phyloP scores from a whole-genome alignment of 1,284 basidiomycete species.

The Meira miltonrushii region DNA sequence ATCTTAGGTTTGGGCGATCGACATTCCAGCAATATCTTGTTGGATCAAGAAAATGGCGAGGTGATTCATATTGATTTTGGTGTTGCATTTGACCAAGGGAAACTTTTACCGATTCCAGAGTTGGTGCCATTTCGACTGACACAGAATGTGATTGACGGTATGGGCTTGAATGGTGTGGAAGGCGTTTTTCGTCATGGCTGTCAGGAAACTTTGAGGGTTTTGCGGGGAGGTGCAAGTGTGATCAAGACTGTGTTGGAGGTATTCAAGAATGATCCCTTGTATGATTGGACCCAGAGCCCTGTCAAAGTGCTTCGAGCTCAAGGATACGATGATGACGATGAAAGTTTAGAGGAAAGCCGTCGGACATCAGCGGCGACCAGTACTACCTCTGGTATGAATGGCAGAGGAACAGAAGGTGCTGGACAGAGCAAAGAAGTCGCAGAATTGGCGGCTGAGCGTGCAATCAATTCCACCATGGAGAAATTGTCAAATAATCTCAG shows the following conservation, averaged over 20 bases:
- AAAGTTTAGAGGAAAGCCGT: not conserved
- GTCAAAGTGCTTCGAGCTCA: conserved; percentile 37
- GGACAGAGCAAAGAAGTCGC: conserved; percentile 55
- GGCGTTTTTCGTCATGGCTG: conserved; percentile 93
- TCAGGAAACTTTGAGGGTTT: conserved; percentile 85
- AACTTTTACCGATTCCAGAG: conserved; percentile 74
- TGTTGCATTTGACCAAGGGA: conserved; percentile 92
- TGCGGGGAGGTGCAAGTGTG: conserved; percentile 75
- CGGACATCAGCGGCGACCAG: not conserved
- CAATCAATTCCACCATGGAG: conserved; percentile 57
- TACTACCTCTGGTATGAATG: conserved; percentile 56
- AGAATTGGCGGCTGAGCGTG: conserved; percentile 82
- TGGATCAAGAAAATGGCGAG: conserved; percentile 78
- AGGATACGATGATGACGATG: conserved; percentile 17
- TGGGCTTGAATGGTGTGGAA: conserved; percentile 82
- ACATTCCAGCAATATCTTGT: conserved; percentile 84
- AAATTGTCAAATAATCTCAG: conserved; percentile 81
- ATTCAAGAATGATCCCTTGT: conserved; percentile 91
- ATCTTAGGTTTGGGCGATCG: conserved; percentile 88
- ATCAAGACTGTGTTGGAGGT: conserved; percentile 94
- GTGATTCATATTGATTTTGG: conserved; percentile 92
- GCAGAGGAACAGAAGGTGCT: conserved; percentile 16
- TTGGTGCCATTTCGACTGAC: conserved; percentile 91
- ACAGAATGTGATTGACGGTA: conserved; percentile 84
- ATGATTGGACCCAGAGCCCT: conserved; percentile 64